A percentile compares a stretch with the other conserved stretches of the same genome.
Conservation (phyloP, 108 stramenopile genomes). For the Cyclotella cryptica region DNA sequence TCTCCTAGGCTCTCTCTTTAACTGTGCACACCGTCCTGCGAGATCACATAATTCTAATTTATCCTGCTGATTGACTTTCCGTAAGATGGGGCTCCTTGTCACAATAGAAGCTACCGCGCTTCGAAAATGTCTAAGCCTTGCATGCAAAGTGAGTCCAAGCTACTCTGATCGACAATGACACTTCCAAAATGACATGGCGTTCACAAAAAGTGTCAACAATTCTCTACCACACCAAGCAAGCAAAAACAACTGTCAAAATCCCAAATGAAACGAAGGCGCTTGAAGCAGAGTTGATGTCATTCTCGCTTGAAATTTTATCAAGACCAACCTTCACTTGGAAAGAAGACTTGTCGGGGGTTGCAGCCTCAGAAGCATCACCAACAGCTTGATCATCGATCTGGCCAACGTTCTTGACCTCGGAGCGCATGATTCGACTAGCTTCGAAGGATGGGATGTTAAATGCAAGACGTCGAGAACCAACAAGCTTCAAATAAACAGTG, state of each 20-base stretch:
- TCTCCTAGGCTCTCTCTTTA: too few species aligned
- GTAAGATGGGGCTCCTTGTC: too few species aligned
- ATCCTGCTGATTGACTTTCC: too few species aligned
- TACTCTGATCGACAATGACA: not conserved
- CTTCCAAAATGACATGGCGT: slow-evolving; percentile 4
- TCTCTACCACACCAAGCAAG: not conserved
- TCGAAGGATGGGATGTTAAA: not conserved
- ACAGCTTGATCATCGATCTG: not conserved
- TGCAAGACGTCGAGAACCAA: not conserved
- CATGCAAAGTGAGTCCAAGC: not conserved
- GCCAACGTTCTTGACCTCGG: not conserved
- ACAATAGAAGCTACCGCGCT: too few species aligned
- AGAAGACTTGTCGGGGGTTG: slow-evolving; percentile 1
- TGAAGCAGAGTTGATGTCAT: not conserved
- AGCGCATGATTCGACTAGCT: slow-evolving; percentile 1
- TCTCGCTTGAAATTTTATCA: not conserved
- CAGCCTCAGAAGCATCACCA: not conserved
- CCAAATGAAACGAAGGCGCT: not conserved
- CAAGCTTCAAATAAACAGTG: slow-evolving; percentile 17
- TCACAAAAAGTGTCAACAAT: not conserved
- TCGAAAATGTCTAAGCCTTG: too few species aligned
- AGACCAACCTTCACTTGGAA: slow-evolving; percentile 14
- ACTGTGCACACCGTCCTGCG: too few species aligned
- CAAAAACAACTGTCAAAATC: not conserved
- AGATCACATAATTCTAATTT: too few species aligned